phyloP scores from a whole-genome alignment of 805 yeast genomes.

The Myxozyma neglecta region DNA sequence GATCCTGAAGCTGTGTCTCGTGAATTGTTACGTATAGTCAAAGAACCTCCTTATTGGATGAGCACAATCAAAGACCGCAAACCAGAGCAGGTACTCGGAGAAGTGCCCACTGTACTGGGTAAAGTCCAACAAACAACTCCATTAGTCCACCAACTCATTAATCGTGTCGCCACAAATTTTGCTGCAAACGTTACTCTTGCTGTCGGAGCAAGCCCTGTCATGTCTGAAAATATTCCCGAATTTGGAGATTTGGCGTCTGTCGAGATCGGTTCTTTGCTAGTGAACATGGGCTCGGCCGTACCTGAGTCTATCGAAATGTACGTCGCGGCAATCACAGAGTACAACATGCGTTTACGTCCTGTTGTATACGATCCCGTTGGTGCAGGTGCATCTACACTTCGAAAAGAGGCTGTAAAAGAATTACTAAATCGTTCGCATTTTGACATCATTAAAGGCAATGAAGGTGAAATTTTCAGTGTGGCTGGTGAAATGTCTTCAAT shows the following conservation, averaged over 20 bases:
- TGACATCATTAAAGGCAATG: constrained; percentile 76
- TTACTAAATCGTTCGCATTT: constrained; percentile 58
- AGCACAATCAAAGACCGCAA: constrained; percentile 7
- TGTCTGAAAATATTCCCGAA: constrained; percentile 75
- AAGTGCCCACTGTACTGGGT: constrained; percentile 34
- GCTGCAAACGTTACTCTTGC: constrained; percentile 86
- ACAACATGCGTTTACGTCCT: constrained; percentile 58
- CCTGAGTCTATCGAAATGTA: constrained; percentile 45
- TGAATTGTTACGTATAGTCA: constrained; percentile 41
- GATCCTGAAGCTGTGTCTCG: constrained; percentile 56
- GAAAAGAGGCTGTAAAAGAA: constrained; percentile 51
- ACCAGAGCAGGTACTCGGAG: constrained; percentile 20
- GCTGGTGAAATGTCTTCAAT: constrained; percentile 54
- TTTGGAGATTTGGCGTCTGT: constrained; percentile 62
- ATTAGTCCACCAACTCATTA: constrained; percentile 83
- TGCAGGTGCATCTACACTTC: constrained; percentile 71
- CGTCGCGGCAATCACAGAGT: constrained; percentile 54
- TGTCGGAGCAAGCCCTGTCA: constrained; percentile 81
- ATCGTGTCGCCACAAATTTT: constrained; percentile 82
- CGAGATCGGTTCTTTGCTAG: constrained; percentile 56
- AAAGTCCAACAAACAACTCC: constrained; percentile 48
- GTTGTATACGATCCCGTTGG: constrained; percentile 92
- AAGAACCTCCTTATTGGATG: constrained; percentile 37
- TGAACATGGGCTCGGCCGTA: constrained; percentile 76
- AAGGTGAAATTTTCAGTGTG: constrained; percentile 69